Evolutionary conservation across 2,329 filamentous ascomycete species (phyloP), one percentile per base, ranked within the genome.

Genomic region (Diaporthe citri): DNA sequence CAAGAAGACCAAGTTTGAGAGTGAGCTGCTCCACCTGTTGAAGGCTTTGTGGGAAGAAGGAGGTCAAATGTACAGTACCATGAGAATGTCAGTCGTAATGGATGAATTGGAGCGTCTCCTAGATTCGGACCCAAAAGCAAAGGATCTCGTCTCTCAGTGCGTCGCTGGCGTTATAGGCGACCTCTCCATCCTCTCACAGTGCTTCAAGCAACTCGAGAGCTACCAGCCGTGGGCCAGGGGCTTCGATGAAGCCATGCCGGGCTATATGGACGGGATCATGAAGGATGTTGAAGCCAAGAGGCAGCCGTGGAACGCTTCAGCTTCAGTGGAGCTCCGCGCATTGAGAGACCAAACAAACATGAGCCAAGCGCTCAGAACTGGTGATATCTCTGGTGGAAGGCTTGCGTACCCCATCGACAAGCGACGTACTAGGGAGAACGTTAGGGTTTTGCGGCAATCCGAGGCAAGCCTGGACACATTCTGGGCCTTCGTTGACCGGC

Each of bases 41-140:
- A 57, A 67, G 3, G 83, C 78, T 0, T 72, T 88, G 9, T 85
- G 82, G 80, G 83, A 86, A 57, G 82, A 85, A 52, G 80, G 72
- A 2, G 3, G 80, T 0, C 22, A 79, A 2, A 76, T 85, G 1
- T 82, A 84, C 60, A 66, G 86, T 1, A 70, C 75, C 7, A 22
- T 20, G 10, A 77, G 83, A 3, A 74, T 87, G 36, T 80, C 83
- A 2, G 78, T 79, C 6, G 39, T 87, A 1, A 75, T 89, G 17
- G 88, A 90, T 75, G 87, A 90, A 77, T 78, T 90, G 2, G 86
- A 87, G 34, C 84, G 85, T 10, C 80, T 88, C 4, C 73, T 88
- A 1, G 77, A 85, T 70, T 77, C 79, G 1, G 84, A 88, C 8
- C 78, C 80, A 0, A 74, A 80, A 9, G 83, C 82, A 0, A 79